A percentile compares a stretch with the other conserved stretches of the same genome.
These are phyloP conservation scores for Dioscorea cayenensis DNA, from an alignment of 116 monocot genomes.

Conservation along the genomic window DNA sequence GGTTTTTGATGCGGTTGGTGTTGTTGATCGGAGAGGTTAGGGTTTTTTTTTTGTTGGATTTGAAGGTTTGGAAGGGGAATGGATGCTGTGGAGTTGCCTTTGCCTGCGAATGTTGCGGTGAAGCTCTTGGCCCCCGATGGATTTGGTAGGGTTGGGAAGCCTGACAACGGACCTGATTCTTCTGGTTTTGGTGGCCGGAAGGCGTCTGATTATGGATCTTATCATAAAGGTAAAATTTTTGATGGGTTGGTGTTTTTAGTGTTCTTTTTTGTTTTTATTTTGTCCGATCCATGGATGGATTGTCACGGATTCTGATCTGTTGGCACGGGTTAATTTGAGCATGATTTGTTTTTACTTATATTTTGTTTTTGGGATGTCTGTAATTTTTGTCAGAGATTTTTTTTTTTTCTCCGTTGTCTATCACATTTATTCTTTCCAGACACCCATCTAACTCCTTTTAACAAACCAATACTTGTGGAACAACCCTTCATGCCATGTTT, in stretches of 20 bases:
- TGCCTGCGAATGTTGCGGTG: conserved; percentile 11
- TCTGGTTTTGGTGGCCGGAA: conserved; percentile 6
- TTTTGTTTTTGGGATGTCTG: too few relatives aligned
- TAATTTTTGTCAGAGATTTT: too few relatives aligned
- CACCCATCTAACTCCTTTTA: too few relatives aligned
- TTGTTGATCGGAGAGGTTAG: neutral
- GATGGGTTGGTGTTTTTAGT: neutral
- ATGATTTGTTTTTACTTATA: too few relatives aligned
- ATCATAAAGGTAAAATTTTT: conserved; percentile 16
- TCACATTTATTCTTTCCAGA: too few relatives aligned
- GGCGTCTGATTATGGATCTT: conserved; percentile 20
- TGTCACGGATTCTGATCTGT: too few relatives aligned
- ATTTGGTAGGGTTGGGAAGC: conserved; percentile 4
- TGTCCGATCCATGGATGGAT: too few relatives aligned
- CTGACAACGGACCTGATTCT: conserved; percentile 10
- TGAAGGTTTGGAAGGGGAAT: conserved; percentile 9
- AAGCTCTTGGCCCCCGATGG: conserved; percentile 16
- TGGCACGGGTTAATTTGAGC: too few relatives aligned
- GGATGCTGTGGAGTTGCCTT: conserved; percentile 43
- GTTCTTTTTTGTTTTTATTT: too few relatives aligned
- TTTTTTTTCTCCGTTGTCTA: too few relatives aligned
- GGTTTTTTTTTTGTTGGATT: neutral
- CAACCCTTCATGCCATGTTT: neutral
- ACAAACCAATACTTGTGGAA: too few relatives aligned
- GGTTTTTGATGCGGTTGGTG: neutral